Percentiles rank a stretch among this genome's conserved stretches.
Conservation (phyloP, 768 basidiomycete genomes). For the Mycena rosella region DNA sequence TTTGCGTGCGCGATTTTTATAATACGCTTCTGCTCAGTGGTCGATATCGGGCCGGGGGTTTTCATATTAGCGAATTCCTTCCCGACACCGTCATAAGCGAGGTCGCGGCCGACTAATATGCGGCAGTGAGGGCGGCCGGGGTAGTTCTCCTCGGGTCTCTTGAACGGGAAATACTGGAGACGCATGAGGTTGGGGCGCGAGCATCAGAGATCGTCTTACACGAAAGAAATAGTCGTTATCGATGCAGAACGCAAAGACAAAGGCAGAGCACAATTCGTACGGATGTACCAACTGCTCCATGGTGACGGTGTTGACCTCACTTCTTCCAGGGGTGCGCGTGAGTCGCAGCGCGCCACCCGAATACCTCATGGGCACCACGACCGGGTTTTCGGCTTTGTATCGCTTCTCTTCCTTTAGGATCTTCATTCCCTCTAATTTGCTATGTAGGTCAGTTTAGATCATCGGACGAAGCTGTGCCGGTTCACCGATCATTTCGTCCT, state of each 20-base stretch:
- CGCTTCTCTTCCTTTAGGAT: neutral
- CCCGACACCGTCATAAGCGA: neutral
- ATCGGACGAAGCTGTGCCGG: neutral
- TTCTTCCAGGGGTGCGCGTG: slow-evolving; percentile 23
- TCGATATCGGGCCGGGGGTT: neutral
- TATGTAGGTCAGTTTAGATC: neutral
- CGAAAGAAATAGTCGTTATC: slow-evolving; percentile 9
- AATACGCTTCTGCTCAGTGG: neutral
- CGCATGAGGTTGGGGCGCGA: neutral
- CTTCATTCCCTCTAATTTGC: neutral
- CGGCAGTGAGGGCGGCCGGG: neutral
- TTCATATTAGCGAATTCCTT: neutral
- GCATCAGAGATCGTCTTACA: neutral
- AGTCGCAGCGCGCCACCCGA: slow-evolving; percentile 11
- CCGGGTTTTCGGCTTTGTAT: neutral
- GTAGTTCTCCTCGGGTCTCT: neutral
- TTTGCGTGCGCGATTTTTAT: neutral
- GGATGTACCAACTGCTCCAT: slow-evolving; percentile 14
- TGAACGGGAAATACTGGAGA: slow-evolving; percentile 9
- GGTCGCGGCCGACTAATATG: slow-evolving; percentile 18
- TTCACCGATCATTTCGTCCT: neutral
- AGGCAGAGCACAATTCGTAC: neutral
- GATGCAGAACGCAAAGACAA: slow-evolving; percentile 18
- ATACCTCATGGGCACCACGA: neutral
- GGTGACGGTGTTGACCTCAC: neutral